Conservation (phyloP, 1,284 basidiomycete genomes). For the Irpex rosettiformis region DNA sequence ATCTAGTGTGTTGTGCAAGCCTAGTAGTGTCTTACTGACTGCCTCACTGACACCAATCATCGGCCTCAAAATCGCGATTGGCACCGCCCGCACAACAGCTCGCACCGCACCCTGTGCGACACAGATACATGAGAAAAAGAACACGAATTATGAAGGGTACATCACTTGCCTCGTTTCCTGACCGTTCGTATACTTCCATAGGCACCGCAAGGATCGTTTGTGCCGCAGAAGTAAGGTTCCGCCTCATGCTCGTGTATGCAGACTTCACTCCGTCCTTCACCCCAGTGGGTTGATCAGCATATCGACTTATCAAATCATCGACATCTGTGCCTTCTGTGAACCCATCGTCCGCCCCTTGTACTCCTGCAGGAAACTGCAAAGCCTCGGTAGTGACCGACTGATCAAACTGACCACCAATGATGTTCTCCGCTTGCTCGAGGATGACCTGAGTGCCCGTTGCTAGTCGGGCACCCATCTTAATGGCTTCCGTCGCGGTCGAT, state of each 20-base stretch:
- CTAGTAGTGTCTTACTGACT: slow-evolving; percentile 91
- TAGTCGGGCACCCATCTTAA: slow-evolving; percentile 91
- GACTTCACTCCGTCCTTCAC: slow-evolving; percentile 86
- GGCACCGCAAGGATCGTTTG: slow-evolving; percentile 98
- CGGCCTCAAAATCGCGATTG: slow-evolving; percentile 93
- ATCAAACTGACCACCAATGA: slow-evolving; percentile 78
- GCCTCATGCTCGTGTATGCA: slow-evolving; percentile 83
- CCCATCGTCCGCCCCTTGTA: slow-evolving; percentile 31
- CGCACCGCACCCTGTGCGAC: slow-evolving; percentile 75
- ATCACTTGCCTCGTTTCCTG: slow-evolving; percentile 74
- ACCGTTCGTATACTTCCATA: slow-evolving; percentile 97
- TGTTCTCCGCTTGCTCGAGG: slow-evolving; percentile 91
- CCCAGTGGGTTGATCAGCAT: slow-evolving; percentile 86
- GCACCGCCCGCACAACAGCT: slow-evolving; percentile 93
- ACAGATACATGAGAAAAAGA: neutral
- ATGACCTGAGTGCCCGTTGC: slow-evolving; percentile 98
- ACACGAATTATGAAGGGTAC: neutral
- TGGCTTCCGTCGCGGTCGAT: slow-evolving; percentile 91
- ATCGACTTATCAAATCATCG: slow-evolving; percentile 72
- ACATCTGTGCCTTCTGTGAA: slow-evolving; percentile 40
- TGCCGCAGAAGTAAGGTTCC: slow-evolving; percentile 88
- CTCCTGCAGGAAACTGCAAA: slow-evolving; percentile 39
- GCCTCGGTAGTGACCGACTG: slow-evolving; percentile 65
- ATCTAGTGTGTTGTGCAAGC: slow-evolving; percentile 87
- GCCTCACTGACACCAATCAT: slow-evolving; percentile 98